A percentile compares a stretch with the other conserved stretches of the same genome.
These are phyloP conservation scores for Rhododendron mucronatum DNA, from an alignment of 148 eudicot genomes.

Conservation along the genomic window DNA sequence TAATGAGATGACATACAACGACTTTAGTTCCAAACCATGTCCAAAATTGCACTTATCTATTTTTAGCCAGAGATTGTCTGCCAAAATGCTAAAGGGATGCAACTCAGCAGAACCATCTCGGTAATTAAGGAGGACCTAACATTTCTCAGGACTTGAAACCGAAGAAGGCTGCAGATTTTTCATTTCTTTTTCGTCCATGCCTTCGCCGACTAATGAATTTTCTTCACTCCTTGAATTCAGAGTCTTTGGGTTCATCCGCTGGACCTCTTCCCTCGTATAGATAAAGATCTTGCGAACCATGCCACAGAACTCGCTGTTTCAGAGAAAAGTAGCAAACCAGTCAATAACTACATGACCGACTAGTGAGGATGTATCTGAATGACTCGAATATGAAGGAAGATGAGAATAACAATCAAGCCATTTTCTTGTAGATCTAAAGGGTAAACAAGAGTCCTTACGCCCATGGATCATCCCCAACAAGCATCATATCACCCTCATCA, in stretches of 20 bases:
- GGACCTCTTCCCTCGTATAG: constrained; percentile 91
- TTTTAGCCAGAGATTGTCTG: constrained; percentile 6
- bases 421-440: neutral
- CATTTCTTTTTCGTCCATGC: constrained; percentile 50
- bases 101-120: constrained; percentile 5
- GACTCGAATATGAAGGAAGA: neutral
- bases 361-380: neutral
- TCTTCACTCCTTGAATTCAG: constrained; percentile 55
- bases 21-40: constrained; percentile 27
- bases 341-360: neutral
- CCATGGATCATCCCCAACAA: constrained; percentile 99
- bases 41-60: constrained; percentile 44
- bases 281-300: constrained; percentile 91
- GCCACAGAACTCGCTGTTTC: constrained; percentile 73
- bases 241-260: constrained; percentile 66
- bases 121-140: constrained; percentile 15
- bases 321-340: neutral
- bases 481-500: constrained; percentile 99
- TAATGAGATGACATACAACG: constrained; percentile 16
- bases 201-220: constrained; percentile 38
- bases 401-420: neutral
- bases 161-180: constrained; percentile 36
- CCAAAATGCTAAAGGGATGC: neutral
- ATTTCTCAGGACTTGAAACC: constrained; percentile 32
- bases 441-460: constrained; percentile 44